A percentile compares a stretch with the other conserved stretches of the same genome.
Conservation (phyloP, 2,329 filamentous ascomycete species). For the Dothistroma septosporum region DNA sequence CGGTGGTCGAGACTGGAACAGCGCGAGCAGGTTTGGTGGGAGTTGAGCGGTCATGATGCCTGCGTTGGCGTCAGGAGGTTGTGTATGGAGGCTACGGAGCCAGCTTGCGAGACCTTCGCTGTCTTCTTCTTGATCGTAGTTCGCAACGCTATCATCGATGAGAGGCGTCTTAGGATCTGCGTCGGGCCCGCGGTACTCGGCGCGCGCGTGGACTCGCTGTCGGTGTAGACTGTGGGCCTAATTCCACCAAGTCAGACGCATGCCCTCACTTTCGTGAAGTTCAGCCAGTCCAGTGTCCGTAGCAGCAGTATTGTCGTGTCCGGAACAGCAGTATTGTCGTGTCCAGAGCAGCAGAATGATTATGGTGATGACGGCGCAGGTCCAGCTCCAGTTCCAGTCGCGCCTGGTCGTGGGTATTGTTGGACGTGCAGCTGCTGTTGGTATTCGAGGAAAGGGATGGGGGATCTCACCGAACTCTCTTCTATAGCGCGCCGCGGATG, state of each 20-base stretch:
- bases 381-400: too few species aligned
- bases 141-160: background rate
- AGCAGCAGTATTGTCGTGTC: too few species aligned
- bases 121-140: background rate
- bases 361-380: too few species aligned
- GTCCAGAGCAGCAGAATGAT: too few species aligned
- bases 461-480: background rate
- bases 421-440: background rate
- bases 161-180: background rate
- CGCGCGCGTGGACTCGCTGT: background rate
- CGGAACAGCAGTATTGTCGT: too few species aligned
- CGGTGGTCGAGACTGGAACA: slow-evolving; percentile 91
- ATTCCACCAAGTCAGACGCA: too few species aligned
- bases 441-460: background rate
- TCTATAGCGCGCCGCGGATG: background rate
- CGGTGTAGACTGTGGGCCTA: background rate
- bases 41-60: slow-evolving; percentile 88
- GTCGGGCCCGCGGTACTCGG: background rate
- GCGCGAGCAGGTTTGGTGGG: slow-evolving; percentile 82
- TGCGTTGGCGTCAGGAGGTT: background rate
- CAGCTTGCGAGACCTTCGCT: background rate
- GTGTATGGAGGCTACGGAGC: slow-evolving; percentile 4
- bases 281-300: too few species aligned
- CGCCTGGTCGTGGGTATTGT: too few species aligned
- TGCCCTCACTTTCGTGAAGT: too few species aligned